Base-by-base conservation (phyloP, 306 rosid genomes). In the cucumber (Cucumis sativus) region DNA sequence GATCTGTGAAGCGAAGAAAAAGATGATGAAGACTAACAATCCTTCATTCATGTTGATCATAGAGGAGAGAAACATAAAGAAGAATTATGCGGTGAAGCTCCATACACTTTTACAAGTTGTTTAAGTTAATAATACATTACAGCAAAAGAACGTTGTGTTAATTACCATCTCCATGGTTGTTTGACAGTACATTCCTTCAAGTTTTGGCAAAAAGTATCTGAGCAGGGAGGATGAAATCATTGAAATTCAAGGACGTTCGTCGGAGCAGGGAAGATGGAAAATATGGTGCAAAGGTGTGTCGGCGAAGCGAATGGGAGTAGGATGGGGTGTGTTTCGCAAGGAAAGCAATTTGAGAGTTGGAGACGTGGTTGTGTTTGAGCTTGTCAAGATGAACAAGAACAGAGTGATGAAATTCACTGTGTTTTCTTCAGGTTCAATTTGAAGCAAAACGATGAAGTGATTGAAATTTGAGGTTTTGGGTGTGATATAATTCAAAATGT, bases 331-430 rank as follows among this genome's bases (percentile, higher is more conserved):
- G 10, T 83, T 87, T 74, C 18, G 15, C 1, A 77, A 3, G 45
- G 82, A 68, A 8, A 73, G 66, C 21, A 5, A 56, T 13, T 57
- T 84, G 79, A 23, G 69, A 37, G 33, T 0, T 2, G 87, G 88
- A 18, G 92, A 86, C 74, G 59, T 60, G 39, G 80, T 87, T 70
- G 78, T 28, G 39, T 74, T 80, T 74, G 81, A 82, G 86, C 71
- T 86, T 56, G 30, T 80, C 33, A 66, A 80, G 64, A 30, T 17
- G 40, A 40, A 3, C 13, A 37, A 66, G 17, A 60, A 37, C 11
- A 30, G 21, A 10, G 79, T 47, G 61, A 17, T 88, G 73, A 15
- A 63, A 45, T 86, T 80, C 40, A 65, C 77, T 60, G 52, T 80
- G 23, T 77, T 81, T 70, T 60, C 59, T 30, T 74, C 66, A 35